These are phyloP conservation scores for Fusarium begoniae DNA, from an alignment of 2,329 filamentous ascomycete genomes.

Conservation along the genomic window DNA sequence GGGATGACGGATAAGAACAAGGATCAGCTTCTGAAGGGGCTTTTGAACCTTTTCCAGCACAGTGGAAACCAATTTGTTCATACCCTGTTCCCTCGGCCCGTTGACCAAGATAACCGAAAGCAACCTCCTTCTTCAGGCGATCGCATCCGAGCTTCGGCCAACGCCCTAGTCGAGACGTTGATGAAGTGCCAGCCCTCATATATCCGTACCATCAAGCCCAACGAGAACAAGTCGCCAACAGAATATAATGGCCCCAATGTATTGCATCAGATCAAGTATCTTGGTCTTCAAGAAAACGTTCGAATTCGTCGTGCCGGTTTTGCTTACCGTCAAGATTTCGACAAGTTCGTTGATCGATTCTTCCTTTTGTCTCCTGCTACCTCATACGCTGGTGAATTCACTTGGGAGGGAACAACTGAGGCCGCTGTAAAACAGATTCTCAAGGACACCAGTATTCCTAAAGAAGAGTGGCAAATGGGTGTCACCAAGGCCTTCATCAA, in stretches of 20 bases:
- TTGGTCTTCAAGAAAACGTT: constrained; percentile 99
- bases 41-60: constrained; percentile 84
- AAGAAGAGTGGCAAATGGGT: constrained; percentile 97
- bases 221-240: constrained; percentile 95
- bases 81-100: constrained; percentile 87
- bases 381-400: constrained; percentile 96
- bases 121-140: constrained; percentile 95
- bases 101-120: constrained; percentile 95
- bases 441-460: constrained; percentile 94
- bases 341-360: constrained; percentile 98
- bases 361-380: constrained; percentile 94
- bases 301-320: constrained; percentile 96
- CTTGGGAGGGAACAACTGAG: constrained; percentile 89
- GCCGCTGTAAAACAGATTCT: constrained; percentile 91
- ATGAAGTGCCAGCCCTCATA: constrained; percentile 99
- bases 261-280: constrained; percentile 97
- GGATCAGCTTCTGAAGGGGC: constrained; percentile 93
- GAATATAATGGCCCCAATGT: constrained; percentile 95
- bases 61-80: constrained; percentile 90
- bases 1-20: constrained; percentile 99
- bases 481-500: constrained; percentile 98
- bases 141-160: constrained; percentile 94
- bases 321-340: constrained; percentile 95
- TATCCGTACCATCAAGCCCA: constrained; percentile 98
- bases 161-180: constrained; percentile 90